These are phyloP conservation scores for Leccinum longicurvipes DNA, from an alignment of 768 basidiomycete species.

Conservation along the genomic window DNA sequence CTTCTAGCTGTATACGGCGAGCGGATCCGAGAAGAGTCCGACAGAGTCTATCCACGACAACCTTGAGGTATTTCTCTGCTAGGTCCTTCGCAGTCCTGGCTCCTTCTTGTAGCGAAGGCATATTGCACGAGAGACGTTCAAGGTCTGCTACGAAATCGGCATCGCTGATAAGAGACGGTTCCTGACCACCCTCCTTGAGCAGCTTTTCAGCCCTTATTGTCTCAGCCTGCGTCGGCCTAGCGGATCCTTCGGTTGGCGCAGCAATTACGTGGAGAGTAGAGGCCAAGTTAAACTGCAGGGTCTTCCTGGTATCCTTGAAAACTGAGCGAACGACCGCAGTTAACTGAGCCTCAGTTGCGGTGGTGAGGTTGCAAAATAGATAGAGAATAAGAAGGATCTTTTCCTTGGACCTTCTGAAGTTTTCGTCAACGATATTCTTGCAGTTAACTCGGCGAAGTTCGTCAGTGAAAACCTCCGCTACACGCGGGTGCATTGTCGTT, in stretches of 20 bases:
- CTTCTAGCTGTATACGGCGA: conserved; percentile 19
- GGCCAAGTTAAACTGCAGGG: conserved; percentile 12
- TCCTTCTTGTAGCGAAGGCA: conserved; percentile 18
- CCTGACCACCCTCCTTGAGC: conserved; percentile 21
- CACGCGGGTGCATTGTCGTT: conserved; percentile 13
- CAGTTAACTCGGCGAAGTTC: conserved; percentile 15
- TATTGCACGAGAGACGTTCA: conserved; percentile 7
- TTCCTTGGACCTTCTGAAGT: conserved; percentile 24
- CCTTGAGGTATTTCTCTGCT: conserved; percentile 19
- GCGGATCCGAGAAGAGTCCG: conserved; percentile 8
- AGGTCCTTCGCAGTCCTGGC: conserved; percentile 10
- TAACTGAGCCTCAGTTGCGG: conserved; percentile 12
- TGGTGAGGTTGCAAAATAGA: conserved; percentile 13
- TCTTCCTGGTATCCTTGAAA: conserved; percentile 10
- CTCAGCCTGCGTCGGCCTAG: conserved; percentile 14
- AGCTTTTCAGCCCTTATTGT: conserved; percentile 13
- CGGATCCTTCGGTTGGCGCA: not conserved
- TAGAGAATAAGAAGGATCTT: conserved; percentile 19
- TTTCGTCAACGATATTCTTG: conserved; percentile 15
- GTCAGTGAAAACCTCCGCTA: conserved; percentile 18
- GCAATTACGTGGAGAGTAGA: conserved; percentile 15
- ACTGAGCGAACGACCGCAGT: conserved; percentile 12
- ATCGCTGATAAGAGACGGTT: conserved; percentile 20
- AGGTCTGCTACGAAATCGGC: conserved; percentile 24
- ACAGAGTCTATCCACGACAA: conserved; percentile 17